Base-by-base conservation (phyloP, 108 stramenopile species). In the Cyclostephanos invisitatus region DNA sequence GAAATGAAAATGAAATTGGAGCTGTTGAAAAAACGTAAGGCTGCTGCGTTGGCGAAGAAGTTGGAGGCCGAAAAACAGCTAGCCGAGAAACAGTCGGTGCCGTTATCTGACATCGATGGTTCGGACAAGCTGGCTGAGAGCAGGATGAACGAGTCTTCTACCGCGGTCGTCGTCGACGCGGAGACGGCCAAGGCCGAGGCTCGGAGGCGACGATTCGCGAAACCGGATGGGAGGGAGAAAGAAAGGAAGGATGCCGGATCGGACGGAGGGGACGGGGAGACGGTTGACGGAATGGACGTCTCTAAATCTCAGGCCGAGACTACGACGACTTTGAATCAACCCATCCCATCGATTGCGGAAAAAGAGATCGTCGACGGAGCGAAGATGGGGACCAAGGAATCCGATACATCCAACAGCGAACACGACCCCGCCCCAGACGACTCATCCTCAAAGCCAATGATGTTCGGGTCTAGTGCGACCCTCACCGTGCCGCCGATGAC, bases 1-100 rank as follows among this genome's bases (percentile, higher is more conserved):
- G 68, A 73, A 56, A 73, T 73, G 72, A 80, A 73, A 53, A 24
- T 56, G 63, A 80, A 64, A 11, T 57, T 81, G 68, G 28, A 64
- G 54, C 42, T 81, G 54, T 18, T 77, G 57, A 78, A 71, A 36
- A 78, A 70, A 48, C 62, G 64, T 10, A 78, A 78, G 35, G 54
- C 68, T 15, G 70, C 46, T 5, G 71, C 71, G 22, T 48, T 60
- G 61, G 59, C 57, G 3, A 71, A 60, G 47, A 71, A 59, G 37
- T 27, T 57, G 40, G 70, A 71, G 62, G 73, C 72, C 18, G 22
- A 67, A 42, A 73, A 72, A 38, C 64, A 69, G 49, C 62, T 66
- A 27, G 63, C 64, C 32, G 71, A 66, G 56, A 72, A 62, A 44
- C 56, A 71, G 51, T 40, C 21, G n/a, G 80, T 53, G 53, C 7